A percentile compares a stretch with the other conserved stretches of the same genome.
Conservation (phyloP, 257 asterid genomes). For the Nicotiana undulata region DNA sequence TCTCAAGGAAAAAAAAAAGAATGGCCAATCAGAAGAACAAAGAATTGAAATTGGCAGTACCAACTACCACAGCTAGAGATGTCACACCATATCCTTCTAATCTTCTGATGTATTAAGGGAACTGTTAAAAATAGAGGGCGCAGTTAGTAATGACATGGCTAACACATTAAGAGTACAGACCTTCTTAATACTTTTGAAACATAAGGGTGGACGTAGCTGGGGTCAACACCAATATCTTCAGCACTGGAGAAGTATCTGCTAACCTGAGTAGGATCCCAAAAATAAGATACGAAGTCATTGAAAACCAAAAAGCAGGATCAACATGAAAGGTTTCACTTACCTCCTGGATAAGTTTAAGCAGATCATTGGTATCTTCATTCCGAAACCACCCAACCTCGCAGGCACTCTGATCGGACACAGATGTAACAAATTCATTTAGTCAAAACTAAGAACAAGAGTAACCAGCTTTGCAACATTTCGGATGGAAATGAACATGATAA, state of each 20-base stretch:
- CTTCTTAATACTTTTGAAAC: constrained; percentile 5
- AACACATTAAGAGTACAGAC: neutral
- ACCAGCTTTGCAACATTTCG: neutral
- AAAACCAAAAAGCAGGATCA: neutral
- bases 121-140: neutral
- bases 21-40: neutral
- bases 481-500: neutral
- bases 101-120: neutral
- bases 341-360: constrained; percentile 1
- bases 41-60: neutral
- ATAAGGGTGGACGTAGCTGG: neutral
- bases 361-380: neutral
- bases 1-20: neutral
- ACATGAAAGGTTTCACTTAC: neutral
- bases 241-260: neutral
- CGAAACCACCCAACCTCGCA: constrained; percentile 12
- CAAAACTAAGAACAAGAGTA: neutral
- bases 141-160: neutral
- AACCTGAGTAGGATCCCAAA: constrained; percentile 1
- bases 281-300: neutral
- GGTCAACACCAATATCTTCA: neutral
- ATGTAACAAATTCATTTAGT: neutral
- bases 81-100: neutral
- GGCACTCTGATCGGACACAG: neutral
- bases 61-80: neutral